Conservation (phyloP, 2,329 filamentous ascomycete genomes). For the Byssothecium circinans region DNA sequence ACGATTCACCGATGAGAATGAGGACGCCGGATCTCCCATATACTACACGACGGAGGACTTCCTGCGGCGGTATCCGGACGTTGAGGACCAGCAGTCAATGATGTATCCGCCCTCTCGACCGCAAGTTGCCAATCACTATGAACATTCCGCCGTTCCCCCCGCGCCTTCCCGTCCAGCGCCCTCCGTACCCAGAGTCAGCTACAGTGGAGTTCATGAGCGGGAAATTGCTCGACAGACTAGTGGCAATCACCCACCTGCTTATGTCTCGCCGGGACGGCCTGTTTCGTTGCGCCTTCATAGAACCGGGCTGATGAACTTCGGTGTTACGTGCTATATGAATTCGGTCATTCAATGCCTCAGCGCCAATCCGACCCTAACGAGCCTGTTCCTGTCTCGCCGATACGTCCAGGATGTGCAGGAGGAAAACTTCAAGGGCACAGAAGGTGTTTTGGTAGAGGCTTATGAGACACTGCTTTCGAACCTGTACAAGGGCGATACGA, state of each 20-base stretch:
- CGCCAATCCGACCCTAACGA: slow-evolving; percentile 65
- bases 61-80: slow-evolving; percentile 75
- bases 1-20: slow-evolving; percentile 36
- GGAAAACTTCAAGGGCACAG: slow-evolving; percentile 66
- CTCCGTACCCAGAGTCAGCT: slow-evolving; percentile 65
- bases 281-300: slow-evolving; percentile 56
- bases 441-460: slow-evolving; percentile 63
- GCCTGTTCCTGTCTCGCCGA: slow-evolving; percentile 65
- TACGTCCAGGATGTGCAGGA: slow-evolving; percentile 62
- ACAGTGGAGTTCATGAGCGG: slow-evolving; percentile 75
- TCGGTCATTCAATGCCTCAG: slow-evolving; percentile 83
- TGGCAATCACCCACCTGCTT: slow-evolving; percentile 45
- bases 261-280: slow-evolving; percentile 50
- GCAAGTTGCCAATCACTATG: slow-evolving; percentile 47
- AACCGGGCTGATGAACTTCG: slow-evolving; percentile 78
- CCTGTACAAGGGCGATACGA: slow-evolving; percentile 62
- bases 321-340: slow-evolving; percentile 89
- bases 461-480: slow-evolving; percentile 64
- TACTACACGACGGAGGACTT: slow-evolving; percentile 81
- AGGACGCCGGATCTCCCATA: slow-evolving; percentile 40
- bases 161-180: slow-evolving; percentile 62
- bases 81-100: slow-evolving; percentile 61
- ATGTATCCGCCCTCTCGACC: slow-evolving; percentile 45
- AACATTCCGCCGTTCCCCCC: slow-evolving; percentile 57
- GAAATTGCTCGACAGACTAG: slow-evolving; percentile 38